These are phyloP conservation scores for Hymenoscyphus scutula DNA, from an alignment of 2,329 filamentous ascomycete species.

Conservation along the genomic window DNA sequence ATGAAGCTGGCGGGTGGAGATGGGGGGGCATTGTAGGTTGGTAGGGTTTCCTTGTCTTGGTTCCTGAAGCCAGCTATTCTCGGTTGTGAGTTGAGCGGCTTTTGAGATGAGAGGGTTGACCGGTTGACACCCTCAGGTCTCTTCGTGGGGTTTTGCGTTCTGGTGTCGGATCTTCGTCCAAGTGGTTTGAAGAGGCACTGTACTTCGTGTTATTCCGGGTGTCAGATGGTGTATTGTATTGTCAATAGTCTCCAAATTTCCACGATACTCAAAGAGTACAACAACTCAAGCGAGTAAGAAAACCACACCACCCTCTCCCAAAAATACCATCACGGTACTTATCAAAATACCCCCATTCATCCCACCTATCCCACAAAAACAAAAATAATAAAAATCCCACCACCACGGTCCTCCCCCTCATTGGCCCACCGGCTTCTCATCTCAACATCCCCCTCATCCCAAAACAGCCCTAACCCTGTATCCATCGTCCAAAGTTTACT, in stretches of 20 bases:
- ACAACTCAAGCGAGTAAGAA: neutral
- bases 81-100: neutral
- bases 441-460: neutral
- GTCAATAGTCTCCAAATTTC: no score
- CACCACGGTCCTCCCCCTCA: neutral
- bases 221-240: no score
- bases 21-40: neutral
- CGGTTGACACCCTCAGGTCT: no score
- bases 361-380: neutral
- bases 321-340: neutral
- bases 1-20: neutral
- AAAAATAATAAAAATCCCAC: no score
- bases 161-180: neutral
- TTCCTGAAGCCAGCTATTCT: neutral
- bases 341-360: neutral
- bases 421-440: neutral
- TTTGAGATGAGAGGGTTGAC: no score
- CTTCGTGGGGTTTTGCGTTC: neutral
- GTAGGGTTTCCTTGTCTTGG: neutral
- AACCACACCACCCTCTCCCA: neutral
- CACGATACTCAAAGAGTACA: no score
- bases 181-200: no score
- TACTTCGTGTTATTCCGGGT: no score
- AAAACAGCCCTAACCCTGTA: neutral
- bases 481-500: neutral